These are phyloP conservation scores for Hypoxylon intermedium DNA, from an alignment of 495 filamentous ascomycete genomes.

Conservation along the genomic window DNA sequence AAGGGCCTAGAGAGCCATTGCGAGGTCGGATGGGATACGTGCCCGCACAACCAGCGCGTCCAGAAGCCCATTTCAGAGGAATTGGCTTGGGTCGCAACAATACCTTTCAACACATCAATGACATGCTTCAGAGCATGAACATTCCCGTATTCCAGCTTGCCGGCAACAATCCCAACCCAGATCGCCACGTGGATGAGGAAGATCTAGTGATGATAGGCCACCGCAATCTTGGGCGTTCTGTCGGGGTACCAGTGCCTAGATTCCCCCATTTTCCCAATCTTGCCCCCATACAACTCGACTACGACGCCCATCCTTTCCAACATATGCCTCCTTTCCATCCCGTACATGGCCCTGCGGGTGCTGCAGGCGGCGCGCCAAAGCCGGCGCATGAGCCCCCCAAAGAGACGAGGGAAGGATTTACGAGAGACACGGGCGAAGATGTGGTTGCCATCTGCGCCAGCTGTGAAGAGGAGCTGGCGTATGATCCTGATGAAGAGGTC, in stretches of 20 bases:
- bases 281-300: conserved; percentile 31
- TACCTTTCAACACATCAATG: neutral
- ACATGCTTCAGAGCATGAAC: too few species aligned
- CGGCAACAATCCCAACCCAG: neutral
- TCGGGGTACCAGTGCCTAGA: too few species aligned
- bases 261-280: neutral
- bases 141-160: conserved; percentile 21
- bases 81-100: too few species aligned
- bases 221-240: conserved; percentile 10
- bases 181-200: conserved; percentile 37
- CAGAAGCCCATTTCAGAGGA: too few species aligned
- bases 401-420: conserved; percentile 49
- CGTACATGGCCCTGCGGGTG: conserved; percentile 11
- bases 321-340: neutral
- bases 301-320: conserved; percentile 25
- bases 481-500: conserved; percentile 47
- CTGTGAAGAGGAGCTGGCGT: conserved; percentile 56
- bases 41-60: too few species aligned
- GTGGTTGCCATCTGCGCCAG: conserved; percentile 52
- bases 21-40: too few species aligned
- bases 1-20: too few species aligned
- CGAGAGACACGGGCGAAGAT: conserved; percentile 50
- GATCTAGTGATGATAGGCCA: conserved; percentile 49
- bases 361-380: conserved; percentile 29
- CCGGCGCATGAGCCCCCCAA: conserved; percentile 46